Evolutionary conservation across 2,329 filamentous ascomycete genomes (phyloP).

Genomic region (Talaromyces pinophilus): DNA sequence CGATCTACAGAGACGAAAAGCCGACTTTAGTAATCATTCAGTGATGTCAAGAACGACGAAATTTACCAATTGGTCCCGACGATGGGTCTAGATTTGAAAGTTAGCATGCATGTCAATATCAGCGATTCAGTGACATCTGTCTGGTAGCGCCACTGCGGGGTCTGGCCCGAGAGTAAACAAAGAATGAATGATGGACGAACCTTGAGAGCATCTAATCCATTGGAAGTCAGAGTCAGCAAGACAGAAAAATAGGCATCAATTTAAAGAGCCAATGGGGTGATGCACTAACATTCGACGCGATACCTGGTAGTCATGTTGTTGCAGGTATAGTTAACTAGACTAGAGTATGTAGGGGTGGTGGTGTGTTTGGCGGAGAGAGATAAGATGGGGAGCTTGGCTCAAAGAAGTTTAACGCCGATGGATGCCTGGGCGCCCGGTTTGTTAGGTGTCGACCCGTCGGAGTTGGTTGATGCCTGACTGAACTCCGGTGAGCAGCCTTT

Average conservation of each 20-base stretch:
- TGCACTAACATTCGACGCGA: slow-evolving; percentile 68
- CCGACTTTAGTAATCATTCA: not conserved
- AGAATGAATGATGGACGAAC: slow-evolving; percentile 39
- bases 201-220: slow-evolving; percentile 62
- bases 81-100: slow-evolving; percentile 69
- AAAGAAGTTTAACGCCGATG: not conserved
- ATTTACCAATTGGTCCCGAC: slow-evolving; percentile 79
- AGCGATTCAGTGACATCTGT: not conserved
- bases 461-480: not conserved
- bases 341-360: not conserved
- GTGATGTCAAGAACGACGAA: not conserved
- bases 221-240: not conserved
- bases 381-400: not conserved
- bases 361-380: slow-evolving; percentile 4
- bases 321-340: not conserved
- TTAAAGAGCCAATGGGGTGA: slow-evolving; percentile 14
- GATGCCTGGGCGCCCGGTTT: slow-evolving; percentile 8
- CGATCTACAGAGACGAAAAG: slow-evolving; percentile 50
- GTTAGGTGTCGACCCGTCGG: slow-evolving; percentile 12
- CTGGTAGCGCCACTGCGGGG: not conserved
- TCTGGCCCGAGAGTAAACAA: not conserved
- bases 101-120: not conserved
- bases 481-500: not conserved
- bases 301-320: slow-evolving; percentile 50
- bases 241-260: slow-evolving; percentile 4